These are phyloP conservation scores for Hymenochaete sp. DNA, from an alignment of 1,284 basidiomycete species.

Conservation along the genomic window DNA sequence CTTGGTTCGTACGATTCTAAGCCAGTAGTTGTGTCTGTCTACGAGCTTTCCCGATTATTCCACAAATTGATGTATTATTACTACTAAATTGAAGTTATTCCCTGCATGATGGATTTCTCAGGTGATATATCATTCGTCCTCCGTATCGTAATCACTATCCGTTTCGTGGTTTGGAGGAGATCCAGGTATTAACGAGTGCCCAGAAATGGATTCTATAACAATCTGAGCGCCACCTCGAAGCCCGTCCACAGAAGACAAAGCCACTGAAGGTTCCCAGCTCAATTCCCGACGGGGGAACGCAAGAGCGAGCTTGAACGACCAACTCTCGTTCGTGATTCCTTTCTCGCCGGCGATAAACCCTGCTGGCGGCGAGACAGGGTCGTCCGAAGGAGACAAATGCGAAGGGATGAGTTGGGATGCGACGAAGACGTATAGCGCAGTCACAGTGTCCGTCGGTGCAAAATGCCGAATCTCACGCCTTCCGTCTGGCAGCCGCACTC, in stretches of 20 bases:
- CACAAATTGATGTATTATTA: not conserved
- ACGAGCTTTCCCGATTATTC: not conserved
- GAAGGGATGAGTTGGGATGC: constrained; percentile 44
- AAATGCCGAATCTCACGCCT: constrained; percentile 53
- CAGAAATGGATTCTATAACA: constrained; percentile 51
- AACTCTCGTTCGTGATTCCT: constrained; percentile 46
- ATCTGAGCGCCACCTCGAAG: constrained; percentile 61
- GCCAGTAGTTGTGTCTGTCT: constrained; percentile 42
- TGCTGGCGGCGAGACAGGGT: constrained; percentile 36
- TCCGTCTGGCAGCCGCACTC: constrained; percentile 61
- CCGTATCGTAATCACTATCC: constrained; percentile 56
- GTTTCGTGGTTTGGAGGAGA: constrained; percentile 21
- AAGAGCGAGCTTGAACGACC: constrained; percentile 62
- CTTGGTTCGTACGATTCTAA: constrained; percentile 87
- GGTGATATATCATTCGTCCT: constrained; percentile 39
- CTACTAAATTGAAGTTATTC: not conserved
- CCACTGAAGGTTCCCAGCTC: constrained; percentile 36
- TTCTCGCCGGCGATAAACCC: constrained; percentile 26
- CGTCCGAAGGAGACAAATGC: constrained; percentile 29
- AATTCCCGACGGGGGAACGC: constrained; percentile 67
- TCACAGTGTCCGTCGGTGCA: constrained; percentile 40
- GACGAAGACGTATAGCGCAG: constrained; percentile 60
- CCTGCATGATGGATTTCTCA: too few species aligned
- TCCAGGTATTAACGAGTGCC: constrained; percentile 20
- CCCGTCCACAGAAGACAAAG: constrained; percentile 42